Conservation (phyloP, 108 stramenopile species). For the Halocafeteria seosinensis region DNA sequence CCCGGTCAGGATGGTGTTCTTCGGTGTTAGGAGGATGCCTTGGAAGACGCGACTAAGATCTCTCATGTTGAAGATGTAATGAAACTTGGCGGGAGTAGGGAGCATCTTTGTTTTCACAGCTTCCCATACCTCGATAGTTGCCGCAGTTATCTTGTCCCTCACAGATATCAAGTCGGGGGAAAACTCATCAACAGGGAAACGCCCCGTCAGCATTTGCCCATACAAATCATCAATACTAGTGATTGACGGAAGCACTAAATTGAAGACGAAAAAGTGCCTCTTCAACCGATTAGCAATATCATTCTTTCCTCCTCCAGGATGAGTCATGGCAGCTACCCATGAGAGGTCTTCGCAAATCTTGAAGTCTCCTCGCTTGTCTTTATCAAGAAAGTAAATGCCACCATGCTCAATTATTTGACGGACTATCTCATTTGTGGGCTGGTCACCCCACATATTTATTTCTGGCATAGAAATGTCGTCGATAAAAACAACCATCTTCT, state of each 20-base stretch:
- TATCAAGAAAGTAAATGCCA: constrained; percentile 32
- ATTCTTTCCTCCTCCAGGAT: constrained; percentile 14
- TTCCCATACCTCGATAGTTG: constrained; percentile 28
- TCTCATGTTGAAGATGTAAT: constrained; percentile 32
- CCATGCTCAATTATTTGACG: constrained; percentile 27
- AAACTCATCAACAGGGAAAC: background rate
- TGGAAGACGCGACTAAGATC: constrained; percentile 32
- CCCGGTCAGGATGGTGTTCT: background rate
- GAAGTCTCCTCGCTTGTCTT: constrained; percentile 38
- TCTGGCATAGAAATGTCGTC: constrained; percentile 36
- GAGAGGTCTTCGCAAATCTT: constrained; percentile 22
- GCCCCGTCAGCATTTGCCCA: constrained; percentile 21
- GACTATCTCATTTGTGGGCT: constrained; percentile 38
- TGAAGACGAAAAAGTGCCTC: constrained; percentile 33
- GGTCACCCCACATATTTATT: constrained; percentile 34
- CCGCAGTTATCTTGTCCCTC: constrained; percentile 11
- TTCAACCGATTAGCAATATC: constrained; percentile 31
- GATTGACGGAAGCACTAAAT: constrained; percentile 16
- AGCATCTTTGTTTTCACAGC: constrained; percentile 16
- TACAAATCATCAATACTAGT: constrained; percentile 21
- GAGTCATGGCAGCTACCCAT: constrained; percentile 36
- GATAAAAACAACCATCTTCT: constrained; percentile 35
- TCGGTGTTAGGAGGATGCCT: constrained; percentile 21
- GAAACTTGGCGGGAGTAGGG: constrained; percentile 34
- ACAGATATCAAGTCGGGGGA: background rate